A percentile compares a stretch with the other conserved stretches of the same genome.
Evolutionary conservation across 192 early-diverging fungal genomes (phyloP).

Genomic region (Dissophora ornata): DNA sequence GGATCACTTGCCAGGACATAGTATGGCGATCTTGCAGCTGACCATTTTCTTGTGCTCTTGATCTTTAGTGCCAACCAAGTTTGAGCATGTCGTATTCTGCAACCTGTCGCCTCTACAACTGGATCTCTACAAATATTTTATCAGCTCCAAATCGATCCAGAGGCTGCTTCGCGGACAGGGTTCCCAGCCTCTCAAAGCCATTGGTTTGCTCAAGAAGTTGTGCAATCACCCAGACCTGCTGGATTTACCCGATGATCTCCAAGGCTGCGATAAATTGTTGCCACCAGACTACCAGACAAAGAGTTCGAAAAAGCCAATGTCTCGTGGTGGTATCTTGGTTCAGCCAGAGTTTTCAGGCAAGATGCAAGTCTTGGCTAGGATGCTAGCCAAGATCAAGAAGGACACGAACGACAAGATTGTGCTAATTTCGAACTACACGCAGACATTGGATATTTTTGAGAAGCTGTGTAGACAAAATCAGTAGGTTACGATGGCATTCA

Average conservation of each 20-base stretch:
- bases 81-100: slow-evolving; percentile 99
- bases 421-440: slow-evolving; percentile 98
- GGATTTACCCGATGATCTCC: slow-evolving; percentile 69
- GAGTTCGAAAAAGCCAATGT: slow-evolving; percentile 44
- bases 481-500: slow-evolving; percentile 63
- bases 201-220: slow-evolving; percentile 93
- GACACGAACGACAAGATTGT: slow-evolving; percentile 94
- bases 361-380: slow-evolving; percentile 83
- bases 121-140: slow-evolving; percentile 84
- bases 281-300: slow-evolving; percentile 64
- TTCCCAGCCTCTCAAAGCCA: slow-evolving; percentile 87
- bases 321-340: slow-evolving; percentile 50
- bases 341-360: slow-evolving; percentile 88
- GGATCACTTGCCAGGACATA: too few species aligned
- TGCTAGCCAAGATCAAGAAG: slow-evolving; percentile 78
- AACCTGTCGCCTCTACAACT: slow-evolving; percentile 80
- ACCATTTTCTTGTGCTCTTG: not conserved
- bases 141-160: slow-evolving; percentile 76
- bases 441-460: slow-evolving; percentile 96
- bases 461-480: slow-evolving; percentile 80
- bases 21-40: not conserved
- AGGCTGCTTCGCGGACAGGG: slow-evolving; percentile 76
- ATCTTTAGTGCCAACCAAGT: slow-evolving; percentile 88
- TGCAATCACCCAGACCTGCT: slow-evolving; percentile 97
- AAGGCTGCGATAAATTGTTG: slow-evolving; percentile 68